phyloP scores from a whole-genome alignment of 2,329 filamentous ascomycete species.

The Scedosporium boydii region DNA sequence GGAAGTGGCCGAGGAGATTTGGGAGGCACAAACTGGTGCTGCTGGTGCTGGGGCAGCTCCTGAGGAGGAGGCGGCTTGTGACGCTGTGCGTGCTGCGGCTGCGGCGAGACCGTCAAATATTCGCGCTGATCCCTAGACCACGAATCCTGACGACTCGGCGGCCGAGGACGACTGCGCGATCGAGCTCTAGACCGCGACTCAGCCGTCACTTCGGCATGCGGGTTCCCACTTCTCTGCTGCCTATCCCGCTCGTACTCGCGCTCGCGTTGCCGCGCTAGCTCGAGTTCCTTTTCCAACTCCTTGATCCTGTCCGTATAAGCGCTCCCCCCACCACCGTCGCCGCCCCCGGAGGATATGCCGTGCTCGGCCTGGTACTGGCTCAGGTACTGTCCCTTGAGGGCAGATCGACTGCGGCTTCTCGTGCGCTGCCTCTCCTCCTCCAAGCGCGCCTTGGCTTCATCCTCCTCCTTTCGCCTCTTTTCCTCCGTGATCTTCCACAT shows the following conservation, averaged over 20 bases:
- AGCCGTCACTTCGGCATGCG: not conserved
- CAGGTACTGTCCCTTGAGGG: constrained; percentile 72
- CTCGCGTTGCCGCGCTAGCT: constrained; percentile 53
- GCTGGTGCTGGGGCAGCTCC: constrained; percentile 10
- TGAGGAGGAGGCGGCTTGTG: constrained; percentile 8
- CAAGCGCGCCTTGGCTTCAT: constrained; percentile 58
- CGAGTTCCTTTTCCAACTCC: constrained; percentile 67
- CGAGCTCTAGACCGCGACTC: constrained; percentile 18
- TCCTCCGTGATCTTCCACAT: constrained; percentile 73
- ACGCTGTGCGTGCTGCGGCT: constrained; percentile 32
- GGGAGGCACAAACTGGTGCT: constrained; percentile 10
- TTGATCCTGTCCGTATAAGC: constrained; percentile 60
- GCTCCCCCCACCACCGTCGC: constrained; percentile 21
- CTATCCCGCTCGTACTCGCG: constrained; percentile 52
- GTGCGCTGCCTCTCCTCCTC: constrained; percentile 56
- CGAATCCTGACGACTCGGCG: constrained; percentile 49
- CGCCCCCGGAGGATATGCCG: constrained; percentile 21
- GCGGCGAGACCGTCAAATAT: constrained; percentile 38
- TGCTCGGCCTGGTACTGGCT: constrained; percentile 78
- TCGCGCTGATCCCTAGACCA: constrained; percentile 58
- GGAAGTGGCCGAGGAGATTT: constrained; percentile 31
- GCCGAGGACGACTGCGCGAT: constrained; percentile 25
- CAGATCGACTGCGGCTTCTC: constrained; percentile 54
- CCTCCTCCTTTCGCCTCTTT: constrained; percentile 60
- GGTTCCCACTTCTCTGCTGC: constrained; percentile 19